Conservation (phyloP, 192 early-diverging fungal species). For the Backusella tuberculispora region DNA sequence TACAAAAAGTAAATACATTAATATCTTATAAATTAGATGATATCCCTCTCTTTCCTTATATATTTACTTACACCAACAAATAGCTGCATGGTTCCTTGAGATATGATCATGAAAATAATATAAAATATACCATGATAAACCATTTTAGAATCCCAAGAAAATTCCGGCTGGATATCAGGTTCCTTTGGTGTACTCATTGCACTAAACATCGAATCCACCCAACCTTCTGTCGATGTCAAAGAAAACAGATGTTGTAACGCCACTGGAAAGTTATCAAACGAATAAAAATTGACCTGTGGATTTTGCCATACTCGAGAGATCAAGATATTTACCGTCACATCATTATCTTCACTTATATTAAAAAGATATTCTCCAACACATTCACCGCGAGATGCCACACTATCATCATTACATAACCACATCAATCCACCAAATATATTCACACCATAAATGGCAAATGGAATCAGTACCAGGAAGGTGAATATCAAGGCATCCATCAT, state of each 20-base stretch:
- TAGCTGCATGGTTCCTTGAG: slow-evolving; percentile 40
- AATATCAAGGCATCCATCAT: slow-evolving; percentile 56
- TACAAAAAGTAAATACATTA: slow-evolving; percentile 23
- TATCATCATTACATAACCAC: slow-evolving; percentile 47
- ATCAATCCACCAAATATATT: slow-evolving; percentile 56
- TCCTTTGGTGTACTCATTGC: slow-evolving; percentile 44
- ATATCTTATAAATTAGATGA: neutral
- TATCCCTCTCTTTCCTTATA: too few relatives aligned
- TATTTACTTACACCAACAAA: slow-evolving; percentile 41
- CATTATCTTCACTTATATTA: slow-evolving; percentile 20
- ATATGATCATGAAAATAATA: slow-evolving; percentile 39
- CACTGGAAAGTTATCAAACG: slow-evolving; percentile 54
- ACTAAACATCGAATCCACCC: slow-evolving; percentile 45
- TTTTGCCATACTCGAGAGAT: slow-evolving; percentile 59
- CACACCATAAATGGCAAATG: slow-evolving; percentile 56
- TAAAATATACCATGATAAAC: slow-evolving; percentile 38
- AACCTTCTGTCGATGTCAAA: slow-evolving; percentile 59
- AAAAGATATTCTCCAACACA: slow-evolving; percentile 47
- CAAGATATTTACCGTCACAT: slow-evolving; percentile 23
- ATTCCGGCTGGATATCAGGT: slow-evolving; percentile 25
- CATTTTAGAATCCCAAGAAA: slow-evolving; percentile 27
- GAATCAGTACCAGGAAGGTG: slow-evolving; percentile 53
- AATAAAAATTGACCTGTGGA: slow-evolving; percentile 47
- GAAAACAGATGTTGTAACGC: slow-evolving; percentile 55
- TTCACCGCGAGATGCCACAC: slow-evolving; percentile 23